Conservation (phyloP, 2,329 filamentous ascomycete genomes). For the Alternaria dauci region DNA sequence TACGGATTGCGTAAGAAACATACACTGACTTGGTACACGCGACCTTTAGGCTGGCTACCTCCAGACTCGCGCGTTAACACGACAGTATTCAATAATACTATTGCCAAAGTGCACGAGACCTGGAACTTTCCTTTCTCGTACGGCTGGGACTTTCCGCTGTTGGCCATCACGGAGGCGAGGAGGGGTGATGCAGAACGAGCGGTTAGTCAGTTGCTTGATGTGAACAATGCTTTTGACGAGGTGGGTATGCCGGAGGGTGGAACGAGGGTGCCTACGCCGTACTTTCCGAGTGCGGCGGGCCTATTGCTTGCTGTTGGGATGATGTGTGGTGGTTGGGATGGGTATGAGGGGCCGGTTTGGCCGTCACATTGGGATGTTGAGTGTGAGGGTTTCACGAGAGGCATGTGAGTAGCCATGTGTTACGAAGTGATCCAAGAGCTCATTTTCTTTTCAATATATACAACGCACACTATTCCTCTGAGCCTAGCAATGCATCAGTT, state of each 20-base stretch:
- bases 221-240: conserved; percentile 64
- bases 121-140: conserved; percentile 49
- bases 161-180: conserved; percentile 43
- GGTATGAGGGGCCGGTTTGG: conserved; percentile 56
- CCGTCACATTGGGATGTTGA: conserved; percentile 59
- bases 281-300: conserved; percentile 62
- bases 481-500: background rate
- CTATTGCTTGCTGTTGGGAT: conserved; percentile 64
- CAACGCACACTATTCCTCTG: background rate
- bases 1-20: background rate
- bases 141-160: conserved; percentile 48
- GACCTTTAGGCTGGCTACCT: conserved; percentile 35
- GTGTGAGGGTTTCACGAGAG: conserved; percentile 58
- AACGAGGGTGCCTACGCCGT: conserved; percentile 63
- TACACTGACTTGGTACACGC: background rate
- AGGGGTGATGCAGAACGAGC: conserved; percentile 38
- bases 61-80: conserved; percentile 39
- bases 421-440: background rate
- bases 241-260: conserved; percentile 65
- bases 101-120: conserved; percentile 40
- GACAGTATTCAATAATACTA: conserved; percentile 41
- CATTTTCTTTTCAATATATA: no score
- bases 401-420: conserved; percentile 25
- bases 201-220: conserved; percentile 57
- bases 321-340: conserved; percentile 67